A percentile compares a stretch with the other conserved stretches of the same genome.
Evolutionary conservation across 202 grass and related monocot species (phyloP).

Genomic region (Setaria italica): DNA sequence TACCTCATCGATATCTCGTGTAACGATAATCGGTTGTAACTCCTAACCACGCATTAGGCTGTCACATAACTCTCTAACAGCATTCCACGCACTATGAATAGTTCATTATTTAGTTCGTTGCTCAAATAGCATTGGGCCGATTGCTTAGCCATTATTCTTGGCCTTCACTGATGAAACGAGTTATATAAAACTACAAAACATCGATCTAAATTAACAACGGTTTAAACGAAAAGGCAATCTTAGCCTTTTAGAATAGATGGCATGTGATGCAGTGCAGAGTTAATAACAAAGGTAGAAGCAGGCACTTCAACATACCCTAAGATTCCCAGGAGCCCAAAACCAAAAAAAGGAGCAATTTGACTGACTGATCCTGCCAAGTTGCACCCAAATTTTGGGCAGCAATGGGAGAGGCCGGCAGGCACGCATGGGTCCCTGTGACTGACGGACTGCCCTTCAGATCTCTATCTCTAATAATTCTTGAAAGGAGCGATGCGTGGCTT

Average conservation of each 20-base stretch:
- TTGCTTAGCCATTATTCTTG: neutral
- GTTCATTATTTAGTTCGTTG: neutral
- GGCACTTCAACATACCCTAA: neutral
- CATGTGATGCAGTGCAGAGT: conserved; percentile 6
- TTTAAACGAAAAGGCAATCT: conserved; percentile 4
- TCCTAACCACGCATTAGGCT: neutral
- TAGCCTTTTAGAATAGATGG: conserved; percentile 21
- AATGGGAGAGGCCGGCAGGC: conserved; percentile 21
- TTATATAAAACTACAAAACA: neutral
- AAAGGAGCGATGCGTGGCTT: conserved; percentile 59
- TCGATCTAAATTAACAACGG: neutral
- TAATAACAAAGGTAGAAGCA: conserved; percentile 1
- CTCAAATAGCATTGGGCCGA: neutral
- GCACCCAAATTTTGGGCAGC: conserved; percentile 34
- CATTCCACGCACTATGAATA: neutral
- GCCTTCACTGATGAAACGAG: neutral
- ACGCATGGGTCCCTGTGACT: conserved; percentile 30
- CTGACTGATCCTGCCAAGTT: conserved; percentile 15
- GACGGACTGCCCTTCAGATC: conserved; percentile 39
- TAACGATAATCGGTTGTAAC: neutral
- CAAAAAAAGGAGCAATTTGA: conserved; percentile 7
- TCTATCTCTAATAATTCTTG: conserved; percentile 34
- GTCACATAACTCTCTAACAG: neutral
- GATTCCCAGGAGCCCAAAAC: conserved; percentile 29
- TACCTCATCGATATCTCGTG: neutral